Evolutionary conservation across 352 stramenopile genomes (phyloP), one percentile per base, ranked within the genome.

Genomic region (Globisporangium irregulare): DNA sequence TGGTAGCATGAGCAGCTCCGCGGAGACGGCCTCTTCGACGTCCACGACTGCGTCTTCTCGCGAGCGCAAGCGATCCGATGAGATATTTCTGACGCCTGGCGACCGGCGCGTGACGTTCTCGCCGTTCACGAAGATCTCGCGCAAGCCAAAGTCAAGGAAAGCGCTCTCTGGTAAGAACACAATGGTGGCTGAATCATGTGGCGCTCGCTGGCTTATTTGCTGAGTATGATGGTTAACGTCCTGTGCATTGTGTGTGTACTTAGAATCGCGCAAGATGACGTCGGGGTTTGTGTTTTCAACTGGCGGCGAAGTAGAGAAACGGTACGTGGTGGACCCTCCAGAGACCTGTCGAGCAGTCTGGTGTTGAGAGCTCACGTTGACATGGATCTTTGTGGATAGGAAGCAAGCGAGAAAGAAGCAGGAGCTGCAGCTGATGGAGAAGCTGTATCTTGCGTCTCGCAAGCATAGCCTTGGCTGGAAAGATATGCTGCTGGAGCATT

Each of bases 61-160:
- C 9, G 63, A 75, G 36, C 64, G 66, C 50, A 77, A 77, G 50
- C 70, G 61, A 43, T 65, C 51, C 15, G 70, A 75, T 46, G 67
- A 73, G 51, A 72, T 72, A 43, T 71, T 87, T n/a, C 48, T 70
- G n/a, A 64, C 76, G 18, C 69, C 64, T 0, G 72, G 68, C 12
- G 68, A 65, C 43, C 80, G 86, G 29, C 82, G 75, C 51, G 86
- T 94, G 57, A 91, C 78, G 32, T 94, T 94, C 69, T 94, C 86
- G 22, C 86, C 82, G 43, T 94, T 94, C 62, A 80, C 84, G 6
- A 88, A 88, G 66, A 68, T 48, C 8, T 32, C 61, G 24, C 67
- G 57, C 55, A 65, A 68, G 54, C 41, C 62, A 34, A 68, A 68
- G 29, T 41, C 67, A 18, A 69, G 27, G 34, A 68, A 68, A 56